Evolutionary conservation across 2,329 filamentous ascomycete genomes (phyloP).

Genomic region (Leptographium procerum): DNA sequence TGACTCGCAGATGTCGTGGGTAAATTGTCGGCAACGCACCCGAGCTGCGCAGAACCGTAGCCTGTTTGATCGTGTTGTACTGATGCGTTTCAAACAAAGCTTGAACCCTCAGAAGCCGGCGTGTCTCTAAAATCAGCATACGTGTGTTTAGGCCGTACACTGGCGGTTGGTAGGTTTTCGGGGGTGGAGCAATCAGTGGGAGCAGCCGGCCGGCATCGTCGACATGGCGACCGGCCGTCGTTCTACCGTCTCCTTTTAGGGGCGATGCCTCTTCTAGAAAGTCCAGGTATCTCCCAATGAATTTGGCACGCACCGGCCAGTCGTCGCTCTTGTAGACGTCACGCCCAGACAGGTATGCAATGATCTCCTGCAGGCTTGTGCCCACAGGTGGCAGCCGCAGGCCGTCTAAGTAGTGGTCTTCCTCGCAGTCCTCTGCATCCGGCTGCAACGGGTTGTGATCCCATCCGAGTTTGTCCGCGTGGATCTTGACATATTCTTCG

Average conservation of each 20-base stretch:
- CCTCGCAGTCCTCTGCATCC: conserved; percentile 1
- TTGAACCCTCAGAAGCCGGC: neutral
- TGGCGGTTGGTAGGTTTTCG: neutral
- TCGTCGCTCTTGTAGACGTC: conserved; percentile 29
- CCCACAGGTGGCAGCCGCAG: conserved; percentile 20
- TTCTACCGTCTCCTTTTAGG: neutral
- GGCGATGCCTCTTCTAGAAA: conserved; percentile 17
- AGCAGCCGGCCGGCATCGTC: neutral
- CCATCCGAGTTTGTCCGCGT: neutral
- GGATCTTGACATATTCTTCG: neutral
- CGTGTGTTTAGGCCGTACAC: neutral
- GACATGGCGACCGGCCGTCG: neutral
- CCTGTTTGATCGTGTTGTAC: neutral
- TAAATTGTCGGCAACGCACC: neutral
- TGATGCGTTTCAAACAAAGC: neutral
- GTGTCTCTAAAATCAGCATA: neutral
- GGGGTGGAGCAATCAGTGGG: neutral
- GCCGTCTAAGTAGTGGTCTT: conserved; percentile 6
- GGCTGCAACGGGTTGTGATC: neutral
- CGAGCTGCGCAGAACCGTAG: neutral
- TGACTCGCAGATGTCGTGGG: neutral
- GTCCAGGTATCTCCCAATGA: conserved; percentile 27
- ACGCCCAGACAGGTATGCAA: conserved; percentile 37
- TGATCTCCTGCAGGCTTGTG: conserved; percentile 19
- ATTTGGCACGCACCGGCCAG: conserved; percentile 27